Base-by-base conservation (phyloP, 164 flowering plant genomes). In the Aristolochia fimbriata region DNA sequence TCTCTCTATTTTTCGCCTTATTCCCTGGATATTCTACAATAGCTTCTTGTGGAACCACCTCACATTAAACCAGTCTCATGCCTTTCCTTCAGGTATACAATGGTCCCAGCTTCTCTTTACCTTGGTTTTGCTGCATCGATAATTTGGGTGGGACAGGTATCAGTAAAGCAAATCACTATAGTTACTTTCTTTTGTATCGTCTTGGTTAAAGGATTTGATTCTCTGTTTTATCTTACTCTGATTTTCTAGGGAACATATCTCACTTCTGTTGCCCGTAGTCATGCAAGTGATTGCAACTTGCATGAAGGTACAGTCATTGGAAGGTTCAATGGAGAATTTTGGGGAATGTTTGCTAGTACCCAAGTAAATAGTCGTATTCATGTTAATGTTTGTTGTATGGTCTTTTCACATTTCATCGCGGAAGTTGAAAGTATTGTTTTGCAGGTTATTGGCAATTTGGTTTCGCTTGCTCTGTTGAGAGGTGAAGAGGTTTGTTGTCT, bases 131-230 rank as follows among this genome's bases (percentile, higher is more conserved):
- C 88, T 61, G 94, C 99, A 57, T 90, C 99, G 48, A 77, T 93
- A 65, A 86, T 90, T 62, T 93, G 99, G 99, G 99, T 93, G 75
- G 99, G 88, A 15, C 83, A 89, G 96, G 96, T 85, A 50, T 24
- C 46, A 47, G 15, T 27, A 33, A 48, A 57, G 43, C 1, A 37
- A 37, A 20, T 7, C 56, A 23, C 15, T 23, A 52, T 52, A 11
- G 12, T 17, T 23, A 52, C 30, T 22, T 52, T 23, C 23, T 52
- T 37, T 19, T 0, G 16, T 50, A 49, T 15, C 24, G 3, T 22
- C 15, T 1, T 52, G 56, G 3, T 22, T 22, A 22, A 52, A 52
- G 4, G 16, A 53, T 16, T 21, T 7, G 45, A 56, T 56, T 14
- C 30, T 58, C 48, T 43, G 11, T 46, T 16, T 59, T 21, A 24